These are phyloP conservation scores for Agaricus sinodeliciosus DNA, from an alignment of 768 basidiomycete genomes.

Conservation along the genomic window DNA sequence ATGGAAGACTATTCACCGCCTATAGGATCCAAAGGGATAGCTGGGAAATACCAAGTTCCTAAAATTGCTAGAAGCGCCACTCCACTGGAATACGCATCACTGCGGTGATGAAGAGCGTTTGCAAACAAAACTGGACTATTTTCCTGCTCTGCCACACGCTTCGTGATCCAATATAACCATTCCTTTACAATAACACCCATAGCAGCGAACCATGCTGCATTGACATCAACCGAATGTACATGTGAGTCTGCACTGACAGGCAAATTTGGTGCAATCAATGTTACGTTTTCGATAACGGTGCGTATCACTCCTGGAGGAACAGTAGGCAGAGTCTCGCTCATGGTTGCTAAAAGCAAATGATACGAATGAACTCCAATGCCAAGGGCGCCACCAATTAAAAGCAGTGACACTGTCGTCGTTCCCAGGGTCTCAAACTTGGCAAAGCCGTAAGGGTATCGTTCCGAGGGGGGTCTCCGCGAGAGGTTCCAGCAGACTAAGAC, in stretches of 20 bases:
- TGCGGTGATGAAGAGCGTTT: slow-evolving; percentile 98
- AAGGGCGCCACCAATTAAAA: slow-evolving; percentile 78
- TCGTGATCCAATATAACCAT: slow-evolving; percentile 87
- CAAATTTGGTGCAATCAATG: slow-evolving; percentile 44
- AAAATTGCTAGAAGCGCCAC: slow-evolving; percentile 92
- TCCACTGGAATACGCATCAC: slow-evolving; percentile 88
- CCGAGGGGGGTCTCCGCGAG: slow-evolving; percentile 75
- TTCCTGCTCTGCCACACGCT: slow-evolving; percentile 86
- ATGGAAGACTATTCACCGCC: slow-evolving; percentile 54
- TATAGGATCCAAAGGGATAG: slow-evolving; percentile 87
- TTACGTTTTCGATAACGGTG: slow-evolving; percentile 51
- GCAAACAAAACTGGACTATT: slow-evolving; percentile 87
- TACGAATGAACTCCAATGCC: slow-evolving; percentile 91
- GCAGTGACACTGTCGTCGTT: slow-evolving; percentile 81
- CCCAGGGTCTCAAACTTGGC: slow-evolving; percentile 95
- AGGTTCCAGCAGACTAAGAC: slow-evolving; percentile 86
- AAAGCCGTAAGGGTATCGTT: slow-evolving; percentile 79
- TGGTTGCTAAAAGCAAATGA: slow-evolving; percentile 68
- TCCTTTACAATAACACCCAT: slow-evolving; percentile 80
- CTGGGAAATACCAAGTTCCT: slow-evolving; percentile 80
- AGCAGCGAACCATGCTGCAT: slow-evolving; percentile 96
- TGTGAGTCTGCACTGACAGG: slow-evolving; percentile 52
- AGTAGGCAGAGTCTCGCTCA: slow-evolving; percentile 57
- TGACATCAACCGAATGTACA: slow-evolving; percentile 69
- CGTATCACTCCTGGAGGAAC: slow-evolving; percentile 61